Base-by-base conservation (phyloP, 73 alveolate genomes). In the Durusdinium trenchii region DNA sequence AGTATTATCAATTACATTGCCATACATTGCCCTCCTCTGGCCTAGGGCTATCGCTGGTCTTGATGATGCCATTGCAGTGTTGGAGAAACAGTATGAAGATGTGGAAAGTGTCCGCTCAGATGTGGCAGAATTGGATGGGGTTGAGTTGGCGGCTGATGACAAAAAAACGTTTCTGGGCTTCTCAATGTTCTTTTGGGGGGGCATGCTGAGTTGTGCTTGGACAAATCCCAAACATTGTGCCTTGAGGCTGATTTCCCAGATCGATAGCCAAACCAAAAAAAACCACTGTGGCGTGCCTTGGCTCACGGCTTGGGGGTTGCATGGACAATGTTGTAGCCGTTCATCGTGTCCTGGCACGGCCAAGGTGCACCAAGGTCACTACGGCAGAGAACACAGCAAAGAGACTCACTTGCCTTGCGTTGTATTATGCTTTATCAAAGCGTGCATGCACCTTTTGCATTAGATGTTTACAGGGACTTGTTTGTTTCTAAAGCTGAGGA, bases 291-390 rank as follows among this genome's bases (percentile, higher is more conserved):
- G 69, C 69, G 91, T 46, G 91, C 60, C 86, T 76, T 40, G 86
- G 54, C 54, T 3, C 7, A 12, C 3, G 20, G 9, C 45, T 12
- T 64, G 23, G 78, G 43, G 32, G 5, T 64, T 9, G 78, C 38
- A 12, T 14, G 5, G 5, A 23, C 23, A 64, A 64, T 40, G 32
- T 14, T 9, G 51, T 32, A 35, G 84, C 30, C 51, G 47, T 48
- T 3, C 38, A 16, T 28, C 6, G 0, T 20, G 30, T 4, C 67
- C 45, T 47, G 35, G 91, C 36, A 4, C 43, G n/a, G 6, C 71
- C 35, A 7, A 81, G 91, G 91, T 81, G 91, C 69, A 48, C 69
- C 47, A 81, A 81, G 35, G 91, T 81, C 30, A 81, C 71, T 48
- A 47, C 91, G 3, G 69, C 91, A 0, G 91, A 81, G 45, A 26